Evolutionary conservation across 2,329 filamentous ascomycete genomes (phyloP), one percentile per base, ranked within the genome.

Genomic region (Pseudopithomyces chartarum): DNA sequence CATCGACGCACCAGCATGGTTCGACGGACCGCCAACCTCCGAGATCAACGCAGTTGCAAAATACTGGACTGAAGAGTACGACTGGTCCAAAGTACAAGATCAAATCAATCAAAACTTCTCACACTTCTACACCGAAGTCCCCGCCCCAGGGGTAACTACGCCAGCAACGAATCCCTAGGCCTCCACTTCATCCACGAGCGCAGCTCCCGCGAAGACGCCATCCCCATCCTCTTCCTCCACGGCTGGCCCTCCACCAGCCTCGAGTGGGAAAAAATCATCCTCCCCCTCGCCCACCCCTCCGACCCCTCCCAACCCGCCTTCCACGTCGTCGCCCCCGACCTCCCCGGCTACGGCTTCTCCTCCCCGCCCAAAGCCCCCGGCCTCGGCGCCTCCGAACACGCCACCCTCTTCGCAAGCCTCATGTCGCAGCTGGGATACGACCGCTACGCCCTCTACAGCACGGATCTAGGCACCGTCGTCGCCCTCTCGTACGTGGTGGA

Each of bases 161-260:
- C 12, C 2, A 47, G 45, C 45, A 47, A 47, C 20, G 40, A 52
- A 11, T 19, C 47, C 4, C 13, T 52, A 1, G 47, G 29, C 20
- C 32, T 56, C 3, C 87, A 90, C 68, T 89, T 88, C 70, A 78
- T 89, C 54, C 86, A 89, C 68, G 76, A 80, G 54, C 78, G 73
- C n/a, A 87, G 85, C 15, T 65, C 77, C 15, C 81, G 49, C 61
- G 44, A 73, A 19, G 76, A 82, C 56, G 85, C 85, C 7, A 75
- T 88, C 40, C 86, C 87, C 1, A 74, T 89, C 29, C 79, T 89
- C 29, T 74, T 89, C 51, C 79, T 87, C 61, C 87, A 87, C 46
- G 83, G 84, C 11, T 89, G 87, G 61, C 87, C 87, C 4, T 80
- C 86, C 44, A 83, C 85, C 32, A 87, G 86, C 62, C 70, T 89